A percentile compares a stretch with the other conserved stretches of the same genome.
phyloP scores from a whole-genome alignment of 345 rosid genomes.

The Excoecaria cochinchinensis region DNA sequence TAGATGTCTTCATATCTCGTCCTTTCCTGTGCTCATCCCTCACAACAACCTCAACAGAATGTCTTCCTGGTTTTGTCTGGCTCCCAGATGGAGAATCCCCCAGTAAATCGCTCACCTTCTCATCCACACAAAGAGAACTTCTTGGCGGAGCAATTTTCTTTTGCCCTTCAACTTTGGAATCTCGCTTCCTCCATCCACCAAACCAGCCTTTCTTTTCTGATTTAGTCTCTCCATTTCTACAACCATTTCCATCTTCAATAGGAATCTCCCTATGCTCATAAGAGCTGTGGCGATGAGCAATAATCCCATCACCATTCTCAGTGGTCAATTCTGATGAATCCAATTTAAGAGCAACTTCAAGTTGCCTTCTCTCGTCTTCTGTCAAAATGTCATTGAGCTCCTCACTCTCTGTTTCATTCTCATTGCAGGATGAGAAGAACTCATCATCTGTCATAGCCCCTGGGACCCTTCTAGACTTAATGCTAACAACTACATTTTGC shows the following conservation, averaged over 20 bases:
- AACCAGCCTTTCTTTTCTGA: conserved; percentile 96
- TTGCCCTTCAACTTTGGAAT: conserved; percentile 57
- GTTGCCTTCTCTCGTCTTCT: conserved; percentile 87
- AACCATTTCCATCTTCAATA: conserved; percentile 49
- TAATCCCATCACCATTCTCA: conserved; percentile 54
- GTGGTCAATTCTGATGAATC: conserved; percentile 57
- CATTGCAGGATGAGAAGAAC: conserved; percentile 68
- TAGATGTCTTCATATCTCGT: conserved; percentile 49
- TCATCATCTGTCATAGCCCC: conserved; percentile 97
- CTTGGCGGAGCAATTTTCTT: conserved; percentile 67
- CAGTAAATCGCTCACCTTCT: conserved; percentile 75
- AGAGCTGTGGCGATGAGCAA: conserved; percentile 63
- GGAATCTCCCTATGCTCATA: conserved; percentile 83
- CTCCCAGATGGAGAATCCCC: conserved; percentile 62
- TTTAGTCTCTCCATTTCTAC: conserved; percentile 52
- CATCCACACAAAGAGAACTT: conserved; percentile 80
- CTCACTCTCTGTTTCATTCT: conserved; percentile 71
- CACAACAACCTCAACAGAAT: conserved; percentile 67
- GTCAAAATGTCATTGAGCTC: conserved; percentile 73
- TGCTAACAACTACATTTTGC: conserved; percentile 95
- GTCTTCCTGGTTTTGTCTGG: conserved; percentile 77
- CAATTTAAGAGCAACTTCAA: conserved; percentile 78
- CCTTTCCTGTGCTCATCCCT: conserved; percentile 63
- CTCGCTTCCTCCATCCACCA: conserved; percentile 89
- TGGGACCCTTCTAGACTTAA: conserved; percentile 87